A percentile compares a stretch with the other conserved stretches of the same genome.
Evolutionary conservation across 257 asterid species (phyloP).

Genomic region (Rubia yunnanensis): DNA sequence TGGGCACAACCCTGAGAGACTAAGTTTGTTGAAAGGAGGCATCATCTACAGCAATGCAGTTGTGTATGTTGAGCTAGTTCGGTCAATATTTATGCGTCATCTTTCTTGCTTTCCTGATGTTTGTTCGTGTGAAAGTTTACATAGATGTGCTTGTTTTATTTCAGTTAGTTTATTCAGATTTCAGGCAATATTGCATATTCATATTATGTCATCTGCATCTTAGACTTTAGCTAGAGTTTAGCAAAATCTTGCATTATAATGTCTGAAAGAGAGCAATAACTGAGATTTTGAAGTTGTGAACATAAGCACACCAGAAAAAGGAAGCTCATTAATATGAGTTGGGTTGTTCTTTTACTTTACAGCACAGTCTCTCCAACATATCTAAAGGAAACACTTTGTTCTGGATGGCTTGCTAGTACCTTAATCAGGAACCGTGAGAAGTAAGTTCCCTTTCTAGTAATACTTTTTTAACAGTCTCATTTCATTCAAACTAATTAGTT

Average conservation of each 20-base stretch:
- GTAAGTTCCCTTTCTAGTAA: conserved; percentile 31
- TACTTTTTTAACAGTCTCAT: neutral
- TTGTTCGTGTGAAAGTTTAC: neutral
- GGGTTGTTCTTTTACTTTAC: conserved; percentile 31
- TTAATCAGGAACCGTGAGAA: conserved; percentile 63
- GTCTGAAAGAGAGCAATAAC: neutral
- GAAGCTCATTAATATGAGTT: neutral
- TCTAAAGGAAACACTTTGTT: conserved; percentile 77
- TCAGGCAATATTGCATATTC: neutral
- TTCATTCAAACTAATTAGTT: neutral
- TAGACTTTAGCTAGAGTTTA: neutral
- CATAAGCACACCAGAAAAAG: neutral
- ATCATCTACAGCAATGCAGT: conserved; percentile 81
- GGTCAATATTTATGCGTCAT: neutral
- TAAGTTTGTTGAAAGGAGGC: conserved; percentile 88
- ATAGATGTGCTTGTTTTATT: neutral
- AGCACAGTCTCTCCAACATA: conserved; percentile 91
- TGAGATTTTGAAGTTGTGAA: neutral
- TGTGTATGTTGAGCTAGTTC: conserved; percentile 47
- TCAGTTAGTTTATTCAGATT: neutral
- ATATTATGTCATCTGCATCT: neutral
- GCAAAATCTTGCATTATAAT: neutral
- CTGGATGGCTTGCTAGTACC: conserved; percentile 86
- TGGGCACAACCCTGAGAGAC: conserved; percentile 92
- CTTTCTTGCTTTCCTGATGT: neutral